Percentiles rank a stretch among this genome's conserved stretches.
Evolutionary conservation across 163 green algal species (phyloP).

Genomic region (Chloromonas sp.): DNA sequence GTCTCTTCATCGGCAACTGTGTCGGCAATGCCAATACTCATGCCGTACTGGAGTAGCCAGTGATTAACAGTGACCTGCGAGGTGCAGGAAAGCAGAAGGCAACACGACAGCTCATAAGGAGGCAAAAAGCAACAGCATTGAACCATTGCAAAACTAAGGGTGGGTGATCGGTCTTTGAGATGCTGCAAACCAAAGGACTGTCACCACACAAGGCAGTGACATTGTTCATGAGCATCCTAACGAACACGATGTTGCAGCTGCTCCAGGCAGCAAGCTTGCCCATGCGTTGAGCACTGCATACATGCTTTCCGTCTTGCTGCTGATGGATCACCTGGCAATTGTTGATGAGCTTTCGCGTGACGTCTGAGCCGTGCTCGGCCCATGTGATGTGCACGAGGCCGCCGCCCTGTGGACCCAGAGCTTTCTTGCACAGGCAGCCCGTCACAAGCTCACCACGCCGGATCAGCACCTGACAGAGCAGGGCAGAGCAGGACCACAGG

Average conservation of each 20-base stretch:
- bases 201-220: not conserved
- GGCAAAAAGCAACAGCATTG: too few species aligned
- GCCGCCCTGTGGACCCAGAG: conserved; percentile 75
- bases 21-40: conserved; percentile 97
- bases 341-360: conserved; percentile 76
- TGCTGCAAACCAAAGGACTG: too few species aligned
- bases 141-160: too few species aligned
- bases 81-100: not conserved
- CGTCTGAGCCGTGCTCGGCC: conserved; percentile 80
- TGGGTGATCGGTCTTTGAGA: too few species aligned
- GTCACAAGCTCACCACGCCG: conserved; percentile 78
- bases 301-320: too few species aligned
- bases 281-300: too few species aligned
- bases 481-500: too few species aligned
- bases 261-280: too few species aligned
- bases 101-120: too few species aligned
- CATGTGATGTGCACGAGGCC: conserved; percentile 92
- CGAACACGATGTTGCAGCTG: too few species aligned
- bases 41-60: conserved; percentile 83
- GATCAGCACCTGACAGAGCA: conserved; percentile 75
- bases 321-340: conserved; percentile 53
- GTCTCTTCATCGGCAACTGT: conserved; percentile 90
- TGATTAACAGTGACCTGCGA: conserved; percentile 78
- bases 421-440: conserved; percentile 96
- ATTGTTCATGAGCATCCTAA: not conserved